Evolutionary conservation across 768 basidiomycete species (phyloP), one percentile per base, ranked within the genome.

Genomic region (Kwoniella europaea): DNA sequence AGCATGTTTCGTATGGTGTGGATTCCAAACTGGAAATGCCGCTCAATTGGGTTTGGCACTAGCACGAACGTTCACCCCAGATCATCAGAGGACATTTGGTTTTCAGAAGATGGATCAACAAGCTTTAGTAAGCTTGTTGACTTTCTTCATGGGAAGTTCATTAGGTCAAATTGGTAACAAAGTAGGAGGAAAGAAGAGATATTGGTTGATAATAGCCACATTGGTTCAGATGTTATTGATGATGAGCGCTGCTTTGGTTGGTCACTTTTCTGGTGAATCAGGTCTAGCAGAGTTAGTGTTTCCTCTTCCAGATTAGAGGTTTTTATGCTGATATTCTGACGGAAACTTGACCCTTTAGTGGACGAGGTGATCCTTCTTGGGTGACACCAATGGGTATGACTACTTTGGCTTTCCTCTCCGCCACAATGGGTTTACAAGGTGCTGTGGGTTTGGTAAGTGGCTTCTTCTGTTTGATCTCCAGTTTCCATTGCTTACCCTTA

Each of bases 51-150:
- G 91, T 0, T 85, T 95, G 22, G 93, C 93, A 2, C 78, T 95
- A 62, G 92, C 91, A 0, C 88, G 93, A 10, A 88, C 92, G n/a
- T 93, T 92, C 75, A 75, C 76, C 4, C 79, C 82, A 0, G 68
- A 68, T 27, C 71, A 68, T n/a, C 88, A 91, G 77, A 78, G 78
- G 16, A 79, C 78, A 2, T 75, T 74, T 59, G 82, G 86, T 0
- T 94, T 95, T 85, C 92, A 92, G 82, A 87, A 87, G 65, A 87
- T 92, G 3, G 94, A 97, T 76, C 89, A 89, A 80, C 92, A 93
- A 82, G 92, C 93, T 13, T 85, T 95, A 65, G 88, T 88, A 53
- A 93, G 92, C 16, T 83, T 94, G 13, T 76, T 92, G 67, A 83
- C 88, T n/a, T 94, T 94, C 87, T 86, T 91, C 72, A 67, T 86